These are phyloP conservation scores for Pichia sp. DNA, from an alignment of 1,139 yeast genomes.

Conservation along the genomic window DNA sequence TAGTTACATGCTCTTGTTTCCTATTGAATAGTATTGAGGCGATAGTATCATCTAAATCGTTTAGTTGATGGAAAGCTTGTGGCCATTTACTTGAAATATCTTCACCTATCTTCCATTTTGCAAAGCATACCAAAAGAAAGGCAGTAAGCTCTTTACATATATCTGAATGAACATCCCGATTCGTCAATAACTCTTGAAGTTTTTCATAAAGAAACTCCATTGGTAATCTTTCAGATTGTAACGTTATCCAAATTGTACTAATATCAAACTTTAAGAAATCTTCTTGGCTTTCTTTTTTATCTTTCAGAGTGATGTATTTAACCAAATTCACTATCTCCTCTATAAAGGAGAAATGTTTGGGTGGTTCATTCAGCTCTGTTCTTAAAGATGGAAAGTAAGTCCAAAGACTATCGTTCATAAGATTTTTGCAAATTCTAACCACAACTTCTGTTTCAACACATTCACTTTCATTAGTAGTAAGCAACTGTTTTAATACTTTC, in stretches of 20 bases:
- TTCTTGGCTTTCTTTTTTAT: not conserved
- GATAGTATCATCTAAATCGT: conserved; percentile 2
- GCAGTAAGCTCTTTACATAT: conserved; percentile 11
- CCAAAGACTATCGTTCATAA: conserved; percentile 16
- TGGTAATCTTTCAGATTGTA: conserved; percentile 2
- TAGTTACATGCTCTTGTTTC: not conserved
- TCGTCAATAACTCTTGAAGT: conserved; percentile 1
- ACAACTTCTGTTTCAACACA: conserved; percentile 19
- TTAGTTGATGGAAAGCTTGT: conserved; percentile 4
- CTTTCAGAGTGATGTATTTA: conserved; percentile 1
- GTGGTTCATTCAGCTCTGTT: not conserved
- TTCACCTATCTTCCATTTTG: conserved; percentile 14
- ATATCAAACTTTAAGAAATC: conserved; percentile 6
- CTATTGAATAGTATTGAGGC: conserved; percentile 5
- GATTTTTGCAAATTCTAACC: conserved; percentile 16
- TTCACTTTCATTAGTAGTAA: conserved; percentile 16
- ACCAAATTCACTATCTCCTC: conserved; percentile 3
- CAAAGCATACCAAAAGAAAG: conserved; percentile 16
- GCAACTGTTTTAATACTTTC: conserved; percentile 17
- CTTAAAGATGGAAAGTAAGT: conserved; percentile 5
- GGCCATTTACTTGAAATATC: conserved; percentile 8
- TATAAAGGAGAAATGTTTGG: not conserved
- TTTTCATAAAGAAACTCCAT: conserved; percentile 10
- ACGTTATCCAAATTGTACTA: conserved; percentile 6
- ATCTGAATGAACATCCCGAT: conserved; percentile 1